A percentile compares a stretch with the other conserved stretches of the same genome.
These are phyloP conservation scores for Mycena rosella DNA, from an alignment of 768 basidiomycete genomes.

Conservation along the genomic window DNA sequence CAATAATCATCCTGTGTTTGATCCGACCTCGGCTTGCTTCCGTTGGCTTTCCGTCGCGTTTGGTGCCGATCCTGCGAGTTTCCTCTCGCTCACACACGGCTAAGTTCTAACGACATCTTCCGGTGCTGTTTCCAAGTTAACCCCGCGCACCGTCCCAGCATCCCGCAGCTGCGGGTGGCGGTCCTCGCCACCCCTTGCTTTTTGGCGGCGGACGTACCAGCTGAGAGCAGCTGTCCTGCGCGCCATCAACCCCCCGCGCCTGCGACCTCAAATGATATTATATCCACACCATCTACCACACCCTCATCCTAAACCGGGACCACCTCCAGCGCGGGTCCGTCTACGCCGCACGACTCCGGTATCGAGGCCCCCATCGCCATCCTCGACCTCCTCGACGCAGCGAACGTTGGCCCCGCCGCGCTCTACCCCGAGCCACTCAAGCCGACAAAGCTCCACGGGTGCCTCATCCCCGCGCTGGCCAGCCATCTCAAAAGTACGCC, in stretches of 20 bases:
- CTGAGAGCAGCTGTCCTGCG: too few species aligned
- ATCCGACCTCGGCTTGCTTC: too few species aligned
- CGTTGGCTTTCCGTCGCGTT: conserved; percentile 10
- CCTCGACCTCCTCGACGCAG: conserved; percentile 7
- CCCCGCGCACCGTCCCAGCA: conserved; percentile 1
- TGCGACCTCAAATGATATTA: too few species aligned
- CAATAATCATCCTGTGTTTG: too few species aligned
- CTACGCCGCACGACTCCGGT: background rate
- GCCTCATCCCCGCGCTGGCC: background rate
- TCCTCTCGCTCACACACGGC: conserved; percentile 12
- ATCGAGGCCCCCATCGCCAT: too few species aligned
- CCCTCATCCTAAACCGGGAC: background rate
- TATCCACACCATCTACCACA: too few species aligned
- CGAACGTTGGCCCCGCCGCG: conserved; percentile 4
- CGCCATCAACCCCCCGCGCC: background rate
- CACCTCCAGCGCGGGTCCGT: background rate
- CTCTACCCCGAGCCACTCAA: too few species aligned
- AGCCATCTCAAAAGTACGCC: background rate
- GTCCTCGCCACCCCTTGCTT: conserved; percentile 3
- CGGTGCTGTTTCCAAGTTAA: conserved; percentile 7
- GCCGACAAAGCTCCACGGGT: conserved; percentile 8
- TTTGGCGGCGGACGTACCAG: background rate
- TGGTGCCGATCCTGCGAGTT: background rate
- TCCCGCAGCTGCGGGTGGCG: conserved; percentile 1
- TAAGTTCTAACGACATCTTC: conserved; percentile 7